These are phyloP conservation scores for Kodamaea leandrae DNA, from an alignment of 805 yeast species.

Conservation along the genomic window DNA sequence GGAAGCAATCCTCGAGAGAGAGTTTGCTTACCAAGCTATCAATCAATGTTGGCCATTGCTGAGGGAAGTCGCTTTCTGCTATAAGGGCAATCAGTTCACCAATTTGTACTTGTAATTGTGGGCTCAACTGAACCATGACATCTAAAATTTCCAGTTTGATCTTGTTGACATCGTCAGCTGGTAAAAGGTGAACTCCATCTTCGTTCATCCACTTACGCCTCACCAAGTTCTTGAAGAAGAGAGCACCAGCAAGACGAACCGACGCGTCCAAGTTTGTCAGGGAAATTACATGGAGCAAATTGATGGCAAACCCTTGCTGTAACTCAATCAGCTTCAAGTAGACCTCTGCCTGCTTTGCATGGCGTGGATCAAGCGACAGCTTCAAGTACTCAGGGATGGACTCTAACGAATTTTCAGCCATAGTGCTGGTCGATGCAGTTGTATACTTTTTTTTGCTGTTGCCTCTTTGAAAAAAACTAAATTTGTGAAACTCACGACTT, in stretches of 20 bases:
- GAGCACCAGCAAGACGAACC: conserved; percentile 80
- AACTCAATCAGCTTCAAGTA: conserved; percentile 61
- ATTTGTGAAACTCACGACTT: conserved; percentile 2
- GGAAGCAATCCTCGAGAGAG: conserved; percentile 60
- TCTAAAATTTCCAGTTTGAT: conserved; percentile 77
- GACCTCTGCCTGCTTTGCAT: conserved; percentile 66
- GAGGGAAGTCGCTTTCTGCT: conserved; percentile 96
- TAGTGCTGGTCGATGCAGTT: conserved; percentile 2
- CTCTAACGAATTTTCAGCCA: conserved; percentile 10
- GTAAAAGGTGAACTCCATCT: conserved; percentile 72
- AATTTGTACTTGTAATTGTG: conserved; percentile 80
- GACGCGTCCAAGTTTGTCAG: conserved; percentile 49
- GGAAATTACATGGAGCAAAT: conserved; percentile 75
- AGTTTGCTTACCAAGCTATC: conserved; percentile 71
- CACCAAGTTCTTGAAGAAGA: conserved; percentile 85
- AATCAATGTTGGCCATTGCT: conserved; percentile 75
- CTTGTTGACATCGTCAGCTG: conserved; percentile 56
- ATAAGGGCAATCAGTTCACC: conserved; percentile 92
- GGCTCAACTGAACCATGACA: conserved; percentile 82
- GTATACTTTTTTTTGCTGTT: background rate
- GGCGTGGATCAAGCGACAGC: conserved; percentile 61
- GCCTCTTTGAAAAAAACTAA: background rate
- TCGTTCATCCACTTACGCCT: conserved; percentile 88
- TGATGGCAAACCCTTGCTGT: conserved; percentile 71
- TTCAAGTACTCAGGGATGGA: conserved; percentile 53